Base-by-base conservation (phyloP, 1,284 basidiomycete species). In the Cutaneotrichosporon sp. region DNA sequence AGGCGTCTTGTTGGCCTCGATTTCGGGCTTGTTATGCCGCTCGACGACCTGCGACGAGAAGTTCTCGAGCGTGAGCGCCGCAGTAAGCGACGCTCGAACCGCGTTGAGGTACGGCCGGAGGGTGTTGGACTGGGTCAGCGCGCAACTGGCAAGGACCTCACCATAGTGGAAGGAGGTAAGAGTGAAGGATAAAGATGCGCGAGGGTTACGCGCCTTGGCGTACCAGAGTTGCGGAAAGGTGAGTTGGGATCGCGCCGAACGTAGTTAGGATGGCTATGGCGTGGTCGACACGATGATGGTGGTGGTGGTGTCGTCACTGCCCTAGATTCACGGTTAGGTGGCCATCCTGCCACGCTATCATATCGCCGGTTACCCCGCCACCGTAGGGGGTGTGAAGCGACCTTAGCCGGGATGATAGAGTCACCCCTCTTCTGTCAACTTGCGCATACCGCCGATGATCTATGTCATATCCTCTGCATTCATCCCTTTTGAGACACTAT, bases 11-110 rank as follows among this genome's bases (percentile, higher is more conserved):
- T 92, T 95, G 63, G 87, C 88, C 81, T 97, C 94, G 21, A 97
- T 88, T 80, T 97, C 94, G 64, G 94, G 92, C 75, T 94, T 93
- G 82, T 98, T 97, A 83, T 98, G 95, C 59, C 95, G 85, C 80
- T 98, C 95, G 52, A 97, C 93, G 65, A 96, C 89, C 86, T 99
- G 96, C 8, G 94, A 97, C 49, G 92, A 88, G 83, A 99, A 99
- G 85, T 97, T 94, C 83, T 97, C 91, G 61, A 99, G 85, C 0
- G 95, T 97, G 70, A 99, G 84, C 1, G 97, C 95, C n/a, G 96
- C 96, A 6, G 95, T 98, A 61, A 99, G 85, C 14, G 96, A 96
- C 11, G 92, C 91, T 69, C 97, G 86, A 59, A 99, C 96, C 42
- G 95, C 95, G 36, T 92, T 90, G 65, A 99, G 89, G 82, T 99